Percentiles rank a stretch among this genome's conserved stretches.
These are phyloP conservation scores for Arthrobotrys conoides DNA, from an alignment of 2,329 filamentous ascomycete genomes.

Conservation along the genomic window DNA sequence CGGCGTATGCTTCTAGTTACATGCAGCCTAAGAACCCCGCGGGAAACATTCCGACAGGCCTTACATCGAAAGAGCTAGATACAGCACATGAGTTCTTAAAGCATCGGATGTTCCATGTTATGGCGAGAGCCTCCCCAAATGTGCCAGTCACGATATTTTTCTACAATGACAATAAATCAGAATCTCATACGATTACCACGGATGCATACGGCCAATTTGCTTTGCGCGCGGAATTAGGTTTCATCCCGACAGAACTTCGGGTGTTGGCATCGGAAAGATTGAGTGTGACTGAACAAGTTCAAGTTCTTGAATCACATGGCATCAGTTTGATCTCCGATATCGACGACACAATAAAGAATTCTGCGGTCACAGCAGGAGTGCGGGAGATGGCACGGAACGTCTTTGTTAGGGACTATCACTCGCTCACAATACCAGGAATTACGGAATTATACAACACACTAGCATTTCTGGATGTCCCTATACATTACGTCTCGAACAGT, in stretches of 20 bases:
- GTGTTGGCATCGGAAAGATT: slow-evolving; percentile 88
- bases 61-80: slow-evolving; percentile 81
- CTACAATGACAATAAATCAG: slow-evolving; percentile 86
- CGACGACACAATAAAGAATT: slow-evolving; percentile 96
- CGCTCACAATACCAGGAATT: slow-evolving; percentile 88
- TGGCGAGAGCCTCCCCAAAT: slow-evolving; percentile 84
- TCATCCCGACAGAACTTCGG: slow-evolving; percentile 89
- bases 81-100: slow-evolving; percentile 89
- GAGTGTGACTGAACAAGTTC: slow-evolving; percentile 83
- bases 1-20: slow-evolving; percentile 50
- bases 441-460: slow-evolving; percentile 88
- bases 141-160: slow-evolving; percentile 92
- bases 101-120: slow-evolving; percentile 87
- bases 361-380: slow-evolving; percentile 87
- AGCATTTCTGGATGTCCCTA: slow-evolving; percentile 82
- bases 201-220: slow-evolving; percentile 91
- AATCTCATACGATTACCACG: slow-evolving; percentile 86
- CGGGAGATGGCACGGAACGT: slow-evolving; percentile 97
- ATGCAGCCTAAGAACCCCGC: slow-evolving; percentile 46
- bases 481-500: slow-evolving; percentile 99
- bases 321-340: slow-evolving; percentile 97
- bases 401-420: slow-evolving; percentile 86
- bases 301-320: slow-evolving; percentile 81
- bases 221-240: slow-evolving; percentile 84
- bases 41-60: slow-evolving; percentile 64